Conservation (phyloP, 352 stramenopile genomes). For the Globisporangium recalcitrans region DNA sequence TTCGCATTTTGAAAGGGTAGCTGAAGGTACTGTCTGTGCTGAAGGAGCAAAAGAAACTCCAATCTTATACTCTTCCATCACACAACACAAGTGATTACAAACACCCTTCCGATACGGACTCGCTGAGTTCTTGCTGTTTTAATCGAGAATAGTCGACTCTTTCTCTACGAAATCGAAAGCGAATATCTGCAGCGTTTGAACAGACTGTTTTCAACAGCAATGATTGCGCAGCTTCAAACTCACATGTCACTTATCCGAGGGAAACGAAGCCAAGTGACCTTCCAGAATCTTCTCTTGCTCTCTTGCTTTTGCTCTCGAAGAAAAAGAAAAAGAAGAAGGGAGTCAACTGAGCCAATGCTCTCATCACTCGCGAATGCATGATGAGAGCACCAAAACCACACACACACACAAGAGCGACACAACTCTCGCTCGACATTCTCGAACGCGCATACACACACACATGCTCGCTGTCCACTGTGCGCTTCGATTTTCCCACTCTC, state of each 20-base stretch:
- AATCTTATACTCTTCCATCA: not conserved
- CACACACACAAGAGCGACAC: not conserved
- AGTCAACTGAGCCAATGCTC: not conserved
- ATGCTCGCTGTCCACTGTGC: not conserved
- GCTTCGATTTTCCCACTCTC: not conserved
- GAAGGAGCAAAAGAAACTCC: conserved; percentile 2
- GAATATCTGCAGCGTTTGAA: too few species aligned
- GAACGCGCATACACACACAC: not conserved
- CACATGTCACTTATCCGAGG: not conserved
- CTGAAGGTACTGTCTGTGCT: not conserved
- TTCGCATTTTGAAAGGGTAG: not conserved
- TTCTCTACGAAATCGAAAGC: not conserved
- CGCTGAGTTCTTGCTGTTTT: conserved; percentile 1
- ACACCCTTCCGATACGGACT: not conserved
- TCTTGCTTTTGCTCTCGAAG: not conserved
- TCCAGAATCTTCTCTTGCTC: conserved; percentile 23
- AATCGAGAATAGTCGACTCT: not conserved
- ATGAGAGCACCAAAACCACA: not conserved
- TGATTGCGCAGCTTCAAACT: not conserved
- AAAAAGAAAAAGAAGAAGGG: not conserved
- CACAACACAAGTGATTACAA: not conserved
- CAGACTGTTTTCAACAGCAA: not conserved
- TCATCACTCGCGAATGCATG: not conserved
- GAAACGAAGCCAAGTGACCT: conserved; percentile 6
- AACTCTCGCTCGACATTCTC: not conserved